Base-by-base conservation (phyloP, 192 early-diverging fungal species). In the Oehlia diaphana region DNA sequence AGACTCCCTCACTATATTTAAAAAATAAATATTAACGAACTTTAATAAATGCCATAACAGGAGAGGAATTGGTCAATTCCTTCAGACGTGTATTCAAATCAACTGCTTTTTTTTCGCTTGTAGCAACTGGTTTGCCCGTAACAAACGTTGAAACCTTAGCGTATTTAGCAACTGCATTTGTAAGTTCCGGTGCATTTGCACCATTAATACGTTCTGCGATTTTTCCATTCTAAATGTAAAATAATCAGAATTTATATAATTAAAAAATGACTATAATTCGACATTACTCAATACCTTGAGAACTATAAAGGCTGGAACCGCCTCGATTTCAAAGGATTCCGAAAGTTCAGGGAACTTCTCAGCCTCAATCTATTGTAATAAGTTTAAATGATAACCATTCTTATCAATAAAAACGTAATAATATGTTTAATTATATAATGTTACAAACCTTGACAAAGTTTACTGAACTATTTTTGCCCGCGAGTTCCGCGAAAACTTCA, bases 1-100 rank as follows among this genome's bases (percentile, higher is more conserved):
- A 12, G 44, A 12, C 10, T 12, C 9, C 39, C 39, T 42, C 39
- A 42, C 39, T 42, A 42, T 42, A 42, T 42, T n/a, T 8, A 42
- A 31, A 47, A 0, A 47, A 12, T 12, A 47, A 74, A 42, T 35
- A 35, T 63, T 42, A 58, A 58, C 53, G 19, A n/a, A 75, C 74
- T 31, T 99, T 99, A 76, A 99, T 97, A 81, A 98, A 98, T 39
- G 95, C 87, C 95, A 99, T 96, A 31, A 97, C 93, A 10, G 92
- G 89, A 13, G 91, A 87, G 33, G 91, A 90, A 79, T 91, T 88
- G 37, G 92, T 82, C 50, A 94, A 83, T 31, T 87, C 87, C 83
- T 92, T 92, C 33, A 95, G 87, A 35, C 93, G 90, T 8, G 92
- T 89, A 82, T 91, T 91, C 72, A 90, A 82, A 75, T 90, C 91